Evolutionary conservation across 208 protist species (phyloP).

Genomic region (Crithidia thermophila): DNA sequence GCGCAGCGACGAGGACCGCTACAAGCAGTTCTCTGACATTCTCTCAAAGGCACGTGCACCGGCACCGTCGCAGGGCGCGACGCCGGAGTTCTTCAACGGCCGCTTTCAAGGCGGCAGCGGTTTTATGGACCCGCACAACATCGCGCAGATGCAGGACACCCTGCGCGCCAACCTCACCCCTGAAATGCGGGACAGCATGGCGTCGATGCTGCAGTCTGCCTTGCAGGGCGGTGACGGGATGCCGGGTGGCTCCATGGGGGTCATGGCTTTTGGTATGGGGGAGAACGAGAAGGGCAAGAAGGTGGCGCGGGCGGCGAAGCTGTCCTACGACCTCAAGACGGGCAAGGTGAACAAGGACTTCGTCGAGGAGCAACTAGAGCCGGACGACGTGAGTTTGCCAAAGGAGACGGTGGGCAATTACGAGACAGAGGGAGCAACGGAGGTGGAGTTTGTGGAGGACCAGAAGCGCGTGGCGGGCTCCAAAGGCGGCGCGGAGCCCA

Average conservation of each 20-base stretch:
- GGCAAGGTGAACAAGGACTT: conserved; percentile 89
- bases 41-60: conserved; percentile 43
- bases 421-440: conserved; percentile 69
- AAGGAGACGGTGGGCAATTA: conserved; percentile 84
- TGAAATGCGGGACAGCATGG: conserved; percentile 87
- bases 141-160: conserved; percentile 74
- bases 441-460: conserved; percentile 88
- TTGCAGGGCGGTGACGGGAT: conserved; percentile 62
- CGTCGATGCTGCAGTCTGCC: conserved; percentile 68
- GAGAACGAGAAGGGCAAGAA: conserved; percentile 93
- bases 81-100: conserved; percentile 71
- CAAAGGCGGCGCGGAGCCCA: conserved; percentile 20
- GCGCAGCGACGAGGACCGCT: conserved; percentile 36
- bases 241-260: conserved; percentile 66
- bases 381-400: conserved; percentile 79
- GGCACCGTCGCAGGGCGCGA: conserved; percentile 10
- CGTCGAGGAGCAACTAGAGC: conserved; percentile 85
- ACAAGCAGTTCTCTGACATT: conserved; percentile 66
- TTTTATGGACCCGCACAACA: conserved; percentile 59
- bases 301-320: conserved; percentile 78
- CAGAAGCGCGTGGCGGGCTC: conserved; percentile 19
- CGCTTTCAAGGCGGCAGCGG: conserved; percentile 58
- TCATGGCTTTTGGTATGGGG: conserved; percentile 92
- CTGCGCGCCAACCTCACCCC: conserved; percentile 72
- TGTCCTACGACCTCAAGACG: conserved; percentile 79